Evolutionary conservation across 306 rosid genomes (phyloP).

Genomic region (Prosopis cineraria): DNA sequence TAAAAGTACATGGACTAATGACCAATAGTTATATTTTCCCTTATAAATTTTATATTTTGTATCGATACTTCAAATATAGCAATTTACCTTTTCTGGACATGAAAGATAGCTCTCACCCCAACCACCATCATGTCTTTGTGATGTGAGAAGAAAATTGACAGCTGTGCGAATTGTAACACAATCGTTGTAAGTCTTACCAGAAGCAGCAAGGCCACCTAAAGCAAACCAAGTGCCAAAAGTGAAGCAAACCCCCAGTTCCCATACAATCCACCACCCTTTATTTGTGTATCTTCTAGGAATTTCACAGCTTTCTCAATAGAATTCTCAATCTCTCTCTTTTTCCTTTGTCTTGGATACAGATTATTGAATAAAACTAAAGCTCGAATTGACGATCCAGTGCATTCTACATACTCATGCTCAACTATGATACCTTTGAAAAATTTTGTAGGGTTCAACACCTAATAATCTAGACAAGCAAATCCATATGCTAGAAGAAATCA

Average conservation of each 20-base stretch:
- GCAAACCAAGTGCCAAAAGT: conserved; percentile 64
- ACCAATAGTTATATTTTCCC: too few relatives aligned
- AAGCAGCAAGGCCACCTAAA: conserved; percentile 62
- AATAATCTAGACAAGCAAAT: neutral
- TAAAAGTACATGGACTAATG: too few relatives aligned
- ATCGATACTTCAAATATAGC: too few relatives aligned
- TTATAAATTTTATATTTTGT: too few relatives aligned
- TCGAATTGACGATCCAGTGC: conserved; percentile 52
- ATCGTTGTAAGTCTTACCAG: conserved; percentile 54
- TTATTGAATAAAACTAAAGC: conserved; percentile 48
- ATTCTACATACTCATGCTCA: conserved; percentile 53
- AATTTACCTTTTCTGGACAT: conserved; percentile 49
- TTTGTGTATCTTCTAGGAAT: conserved; percentile 46
- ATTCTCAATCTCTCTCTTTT: conserved; percentile 45
- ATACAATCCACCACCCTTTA: conserved; percentile 5
- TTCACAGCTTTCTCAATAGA: conserved; percentile 34
- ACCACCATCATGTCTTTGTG: conserved; percentile 64
- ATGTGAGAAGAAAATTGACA: conserved; percentile 49
- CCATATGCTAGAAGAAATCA: too few relatives aligned
- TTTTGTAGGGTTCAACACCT: conserved; percentile 48
- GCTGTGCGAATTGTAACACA: conserved; percentile 52
- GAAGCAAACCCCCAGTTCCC: conserved; percentile 34
- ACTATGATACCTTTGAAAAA: conserved; percentile 42
- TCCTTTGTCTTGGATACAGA: conserved; percentile 44
- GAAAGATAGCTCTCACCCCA: conserved; percentile 80